Evolutionary conservation across 306 rosid species (phyloP).

Genomic region (Malus sieversii): DNA sequence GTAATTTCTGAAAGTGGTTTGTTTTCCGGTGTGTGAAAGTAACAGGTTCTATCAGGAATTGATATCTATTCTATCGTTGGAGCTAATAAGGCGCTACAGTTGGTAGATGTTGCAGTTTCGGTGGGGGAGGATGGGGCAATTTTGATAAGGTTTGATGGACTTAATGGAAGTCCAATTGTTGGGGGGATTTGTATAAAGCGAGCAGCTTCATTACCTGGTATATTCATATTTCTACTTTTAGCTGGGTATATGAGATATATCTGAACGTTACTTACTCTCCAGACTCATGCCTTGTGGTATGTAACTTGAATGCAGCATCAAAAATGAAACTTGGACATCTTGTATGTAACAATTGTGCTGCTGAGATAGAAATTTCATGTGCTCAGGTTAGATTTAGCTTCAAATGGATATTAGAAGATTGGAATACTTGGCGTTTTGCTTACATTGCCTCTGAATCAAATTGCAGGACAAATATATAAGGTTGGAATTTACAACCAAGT

Average conservation of each 20-base stretch:
- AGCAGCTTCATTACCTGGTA: constrained; percentile 7
- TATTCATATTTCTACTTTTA: not conserved
- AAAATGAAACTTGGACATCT: constrained; percentile 1
- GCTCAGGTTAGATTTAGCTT: constrained; percentile 16
- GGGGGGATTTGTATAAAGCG: constrained; percentile 17
- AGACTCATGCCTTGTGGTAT: constrained; percentile 1
- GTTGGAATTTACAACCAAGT: constrained; percentile 10
- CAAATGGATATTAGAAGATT: not conserved
- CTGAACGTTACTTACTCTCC: not conserved
- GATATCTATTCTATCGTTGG: constrained; percentile 23
- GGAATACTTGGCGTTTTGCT: not conserved
- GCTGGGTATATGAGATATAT: constrained; percentile 1
- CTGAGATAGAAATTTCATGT: constrained; percentile 13
- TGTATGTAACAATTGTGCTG: constrained; percentile 14
- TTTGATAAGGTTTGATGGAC: constrained; percentile 12
- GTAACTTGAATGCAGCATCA: constrained; percentile 7
- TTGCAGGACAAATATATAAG: constrained; percentile 14
- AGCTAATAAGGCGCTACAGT: constrained; percentile 17
- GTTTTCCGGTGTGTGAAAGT: not conserved
- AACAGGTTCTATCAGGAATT: constrained; percentile 13
- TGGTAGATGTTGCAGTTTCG: not conserved
- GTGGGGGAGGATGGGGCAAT: constrained; percentile 11
- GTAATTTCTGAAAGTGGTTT: not conserved
- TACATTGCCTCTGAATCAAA: not conserved
- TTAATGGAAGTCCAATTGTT: constrained; percentile 23